phyloP scores from a whole-genome alignment of 31 red algal genomes.

The Endocladia muricata region DNA sequence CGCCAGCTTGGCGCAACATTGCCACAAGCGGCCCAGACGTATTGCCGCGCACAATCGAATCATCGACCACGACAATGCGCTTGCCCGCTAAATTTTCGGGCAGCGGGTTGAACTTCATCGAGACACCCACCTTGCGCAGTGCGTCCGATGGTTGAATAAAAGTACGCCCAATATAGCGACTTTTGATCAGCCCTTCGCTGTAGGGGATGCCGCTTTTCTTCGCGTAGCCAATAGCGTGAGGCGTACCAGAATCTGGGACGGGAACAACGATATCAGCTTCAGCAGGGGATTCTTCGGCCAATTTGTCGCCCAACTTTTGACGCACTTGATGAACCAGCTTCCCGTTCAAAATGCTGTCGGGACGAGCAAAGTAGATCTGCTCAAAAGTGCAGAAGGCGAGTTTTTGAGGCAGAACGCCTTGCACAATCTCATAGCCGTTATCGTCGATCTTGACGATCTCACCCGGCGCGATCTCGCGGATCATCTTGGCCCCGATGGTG shows the following conservation, averaged over 20 bases:
- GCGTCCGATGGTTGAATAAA: conserved; percentile 97
- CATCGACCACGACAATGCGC: conserved; percentile 85
- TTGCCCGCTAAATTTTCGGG: conserved; percentile 68
- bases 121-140: conserved; percentile 81
- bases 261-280: conserved; percentile 86
- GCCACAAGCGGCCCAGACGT: conserved; percentile 87
- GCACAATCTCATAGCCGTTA: conserved; percentile 24
- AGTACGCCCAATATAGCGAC: conserved; percentile 92
- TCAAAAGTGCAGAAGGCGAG: conserved; percentile 92
- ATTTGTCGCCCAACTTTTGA: conserved; percentile 82
- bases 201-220: conserved; percentile 69
- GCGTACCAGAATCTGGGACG: conserved; percentile 85
- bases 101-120: conserved; percentile 84
- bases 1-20: conserved; percentile 93
- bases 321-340: conserved; percentile 84
- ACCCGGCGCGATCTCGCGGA: conserved; percentile 92
- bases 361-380: conserved; percentile 91
- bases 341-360: conserved; percentile 86
- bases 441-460: conserved; percentile 78
- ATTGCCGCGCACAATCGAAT: conserved; percentile 98
- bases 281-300: conserved; percentile 53
- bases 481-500: conserved; percentile 62
- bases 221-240: conserved; percentile 85
- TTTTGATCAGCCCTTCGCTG: conserved; percentile 87
- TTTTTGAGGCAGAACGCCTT: conserved; percentile 59